phyloP scores from a whole-genome alignment of 75 land plant species.

The Adiantum capillusveneris region DNA sequence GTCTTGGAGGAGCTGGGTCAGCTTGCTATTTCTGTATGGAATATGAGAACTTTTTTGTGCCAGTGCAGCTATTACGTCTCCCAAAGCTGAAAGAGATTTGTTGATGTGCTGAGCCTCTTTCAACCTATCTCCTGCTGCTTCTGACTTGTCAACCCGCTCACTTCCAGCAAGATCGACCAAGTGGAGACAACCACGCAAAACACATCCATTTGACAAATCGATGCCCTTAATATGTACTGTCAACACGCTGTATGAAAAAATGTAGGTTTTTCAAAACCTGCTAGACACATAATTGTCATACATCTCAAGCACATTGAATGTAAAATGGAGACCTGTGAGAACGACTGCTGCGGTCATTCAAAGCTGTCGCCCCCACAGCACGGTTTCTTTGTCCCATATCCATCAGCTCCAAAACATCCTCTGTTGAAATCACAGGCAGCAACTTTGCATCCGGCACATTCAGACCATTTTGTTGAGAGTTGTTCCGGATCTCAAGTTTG shows the following conservation, averaged over 20 bases:
- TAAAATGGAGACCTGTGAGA: slow-evolving; percentile 46
- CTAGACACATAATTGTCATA: no score
- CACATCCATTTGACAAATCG: slow-evolving; percentile 42
- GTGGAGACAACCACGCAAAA: slow-evolving; percentile 53
- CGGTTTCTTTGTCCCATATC: slow-evolving; percentile 56
- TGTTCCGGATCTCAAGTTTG: slow-evolving; percentile 62
- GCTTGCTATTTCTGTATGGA: slow-evolving; percentile 66
- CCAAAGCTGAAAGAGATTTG: slow-evolving; percentile 59
- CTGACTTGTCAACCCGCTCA: slow-evolving; percentile 67
- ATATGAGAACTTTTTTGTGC: slow-evolving; percentile 50
- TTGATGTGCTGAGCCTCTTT: slow-evolving; percentile 73
- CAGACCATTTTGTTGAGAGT: slow-evolving; percentile 57
- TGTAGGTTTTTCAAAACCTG: no score
- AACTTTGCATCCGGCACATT: slow-evolving; percentile 63
- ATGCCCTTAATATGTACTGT: slow-evolving; percentile 57
- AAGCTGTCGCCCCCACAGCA: slow-evolving; percentile 57
- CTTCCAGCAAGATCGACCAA: slow-evolving; percentile 73
- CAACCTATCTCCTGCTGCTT: slow-evolving; percentile 57
- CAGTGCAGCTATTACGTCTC: slow-evolving; percentile 63
- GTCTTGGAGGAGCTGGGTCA: slow-evolving; percentile 72
- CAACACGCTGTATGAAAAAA: slow-evolving; percentile 33
- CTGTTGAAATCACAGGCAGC: slow-evolving; percentile 41
- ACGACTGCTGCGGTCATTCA: slow-evolving; percentile 63
- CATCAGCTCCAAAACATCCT: slow-evolving; percentile 56
- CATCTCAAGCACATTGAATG: no score